Evolutionary conservation across 371 early-diverging fungal species (phyloP).

Genomic region (Rhizopus stolonifer): DNA sequence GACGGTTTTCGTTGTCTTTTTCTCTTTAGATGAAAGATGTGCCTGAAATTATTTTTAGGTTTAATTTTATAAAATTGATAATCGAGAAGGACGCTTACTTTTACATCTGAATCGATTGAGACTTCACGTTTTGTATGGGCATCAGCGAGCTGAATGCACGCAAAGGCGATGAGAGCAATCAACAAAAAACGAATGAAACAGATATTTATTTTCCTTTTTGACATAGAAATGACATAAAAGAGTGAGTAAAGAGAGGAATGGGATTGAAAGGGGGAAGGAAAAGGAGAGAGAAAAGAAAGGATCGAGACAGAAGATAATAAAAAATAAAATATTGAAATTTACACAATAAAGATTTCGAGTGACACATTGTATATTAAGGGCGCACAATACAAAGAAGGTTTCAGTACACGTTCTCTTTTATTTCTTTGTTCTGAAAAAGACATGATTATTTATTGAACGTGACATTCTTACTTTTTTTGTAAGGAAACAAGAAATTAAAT

Average conservation of each 20-base stretch:
- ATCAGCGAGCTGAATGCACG: neutral
- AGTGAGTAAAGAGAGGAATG: constrained; percentile 4
- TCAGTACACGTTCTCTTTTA: constrained; percentile 3
- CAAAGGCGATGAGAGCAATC: neutral
- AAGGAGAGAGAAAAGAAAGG: neutral
- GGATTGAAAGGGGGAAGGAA: neutral
- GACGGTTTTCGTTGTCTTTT: neutral
- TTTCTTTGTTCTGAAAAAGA: neutral
- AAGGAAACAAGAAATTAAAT: too few relatives aligned
- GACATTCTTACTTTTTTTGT: neutral
- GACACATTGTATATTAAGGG: constrained; percentile 1
- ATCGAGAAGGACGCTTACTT: neutral
- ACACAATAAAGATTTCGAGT: constrained; percentile 8
- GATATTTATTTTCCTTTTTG: constrained; percentile 1
- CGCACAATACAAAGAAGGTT: constrained; percentile 6
- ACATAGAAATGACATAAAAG: constrained; percentile 1
- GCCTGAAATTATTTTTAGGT: neutral
- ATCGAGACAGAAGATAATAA: neutral
- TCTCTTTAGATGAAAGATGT: neutral
- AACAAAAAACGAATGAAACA: neutral
- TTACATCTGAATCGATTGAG: neutral
- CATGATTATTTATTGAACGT: neutral
- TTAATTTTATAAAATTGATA: neutral
- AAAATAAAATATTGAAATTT: constrained; percentile 3
- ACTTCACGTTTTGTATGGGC: neutral